A percentile compares a stretch with the other conserved stretches of the same genome.
Evolutionary conservation across 2,329 filamentous ascomycete species (phyloP).

Genomic region (Westerdykella sp.): DNA sequence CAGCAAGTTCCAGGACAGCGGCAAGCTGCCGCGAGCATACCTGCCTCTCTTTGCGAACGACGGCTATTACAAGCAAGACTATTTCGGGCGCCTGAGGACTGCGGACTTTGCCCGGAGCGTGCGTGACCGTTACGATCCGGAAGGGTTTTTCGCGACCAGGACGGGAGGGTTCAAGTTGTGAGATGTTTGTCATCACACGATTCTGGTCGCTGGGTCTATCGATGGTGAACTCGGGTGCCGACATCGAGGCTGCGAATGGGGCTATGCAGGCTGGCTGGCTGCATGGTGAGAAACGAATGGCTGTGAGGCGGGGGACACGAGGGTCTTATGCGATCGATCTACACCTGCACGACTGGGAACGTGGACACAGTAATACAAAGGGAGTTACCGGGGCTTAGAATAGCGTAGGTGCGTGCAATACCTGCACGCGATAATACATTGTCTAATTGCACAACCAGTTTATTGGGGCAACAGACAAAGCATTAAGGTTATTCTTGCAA

Average conservation of each 20-base stretch:
- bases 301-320: neutral
- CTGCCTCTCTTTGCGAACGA: slow-evolving; percentile 45
- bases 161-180: slow-evolving; percentile 38
- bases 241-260: slow-evolving; percentile 12
- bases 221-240: slow-evolving; percentile 13
- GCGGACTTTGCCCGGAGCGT: slow-evolving; percentile 28
- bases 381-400: slow-evolving; percentile 11
- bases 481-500: slow-evolving; percentile 3
- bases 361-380: too few species aligned
- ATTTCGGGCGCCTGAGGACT: slow-evolving; percentile 37
- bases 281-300: slow-evolving; percentile 2
- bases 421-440: slow-evolving; percentile 3
- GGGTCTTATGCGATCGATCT: too few species aligned
- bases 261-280: slow-evolving; percentile 9
- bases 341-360: too few species aligned
- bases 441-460: neutral
- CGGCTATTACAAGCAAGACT: slow-evolving; percentile 40
- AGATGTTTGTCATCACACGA: neutral
- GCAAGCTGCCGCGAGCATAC: slow-evolving; percentile 37
- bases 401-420: slow-evolving; percentile 8
- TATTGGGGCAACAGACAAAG: slow-evolving; percentile 4
- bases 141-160: slow-evolving; percentile 36
- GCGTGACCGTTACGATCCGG: slow-evolving; percentile 36
- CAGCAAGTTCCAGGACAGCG: slow-evolving; percentile 28
- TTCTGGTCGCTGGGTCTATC: slow-evolving; percentile 5